Evolutionary conservation across 148 eudicot genomes (phyloP), one percentile per base, ranked within the genome.

Genomic region (Rhododendron molle): DNA sequence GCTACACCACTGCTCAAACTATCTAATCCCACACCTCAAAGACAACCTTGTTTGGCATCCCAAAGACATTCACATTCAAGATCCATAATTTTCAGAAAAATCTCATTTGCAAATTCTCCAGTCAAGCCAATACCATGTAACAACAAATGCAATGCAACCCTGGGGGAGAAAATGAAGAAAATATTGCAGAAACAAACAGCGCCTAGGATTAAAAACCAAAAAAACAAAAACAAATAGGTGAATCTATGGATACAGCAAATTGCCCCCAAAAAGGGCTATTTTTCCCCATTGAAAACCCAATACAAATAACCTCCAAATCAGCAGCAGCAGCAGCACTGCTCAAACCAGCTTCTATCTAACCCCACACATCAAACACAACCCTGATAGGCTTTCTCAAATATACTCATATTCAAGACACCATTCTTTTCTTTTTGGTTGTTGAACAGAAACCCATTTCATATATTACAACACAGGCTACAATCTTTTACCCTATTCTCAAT

Each of bases 91-190:
- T 52, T 14, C 52, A 44, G 73, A 30, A 79, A 44, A 7, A 14
- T 36, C 44, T n/a, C 10, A 43, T 15, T 34, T 47, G 32, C 73
- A 60, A 30, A 32, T 20, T 34, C 46, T 16, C 7, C 16, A 15
- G 16, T 43, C 78, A 50, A 26, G 80, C 40, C 16, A 62, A 80
- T 58, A 89, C 85, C 89, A 89, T 30, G 88, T 50, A 87, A 80
- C 84, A 50, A 60, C 87, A 54, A 87, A 85, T 52, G 56, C 56
- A 52, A 14, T 1, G 85, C 50, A 13, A 81, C n/a, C 87, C 89
- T 15, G 2, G 77, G 77, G 34, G 44, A 36, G 8, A 71, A 9
- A 77, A 43, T 7, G 12, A 21, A 38, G 28, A 38, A 43, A 77
- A 16, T 21, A 23, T 20, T 5, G 26, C 78, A 44, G 14, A 47